Evolutionary conservation across 1,139 yeast species (phyloP).

Genomic region (Lodderomyces theae): DNA sequence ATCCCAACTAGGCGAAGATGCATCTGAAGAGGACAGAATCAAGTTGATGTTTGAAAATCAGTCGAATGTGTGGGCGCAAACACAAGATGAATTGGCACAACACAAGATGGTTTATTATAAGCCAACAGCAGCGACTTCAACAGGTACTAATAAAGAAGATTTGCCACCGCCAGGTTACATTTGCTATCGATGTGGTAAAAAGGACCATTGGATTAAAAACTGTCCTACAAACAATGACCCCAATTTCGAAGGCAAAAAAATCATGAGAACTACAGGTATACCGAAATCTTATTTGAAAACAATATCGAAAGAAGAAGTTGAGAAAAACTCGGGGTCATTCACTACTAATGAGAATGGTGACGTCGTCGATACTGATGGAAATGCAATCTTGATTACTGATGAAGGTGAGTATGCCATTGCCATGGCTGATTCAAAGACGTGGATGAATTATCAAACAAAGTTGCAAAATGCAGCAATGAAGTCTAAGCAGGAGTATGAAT

Average conservation of each 20-base stretch:
- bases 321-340: conserved; percentile 28
- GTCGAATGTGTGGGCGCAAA: conserved; percentile 89
- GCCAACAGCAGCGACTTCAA: conserved; percentile 28
- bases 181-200: conserved; percentile 94
- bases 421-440: conserved; percentile 87
- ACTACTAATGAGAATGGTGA: conserved; percentile 46
- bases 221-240: conserved; percentile 96
- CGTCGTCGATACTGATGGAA: conserved; percentile 60
- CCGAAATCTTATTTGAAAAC: conserved; percentile 91
- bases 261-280: conserved; percentile 94
- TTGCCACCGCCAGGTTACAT: conserved; percentile 95
- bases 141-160: conserved; percentile 40
- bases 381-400: conserved; percentile 80
- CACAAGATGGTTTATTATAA: conserved; percentile 63
- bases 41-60: conserved; percentile 91
- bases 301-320: conserved; percentile 49
- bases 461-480: conserved; percentile 53
- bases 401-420: conserved; percentile 96
- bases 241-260: conserved; percentile 86
- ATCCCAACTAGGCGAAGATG: conserved; percentile 29
- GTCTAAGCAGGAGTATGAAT: conserved; percentile 42
- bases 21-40: conserved; percentile 83
- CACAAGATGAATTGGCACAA: conserved; percentile 85
- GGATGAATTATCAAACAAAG: conserved; percentile 82
- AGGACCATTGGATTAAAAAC: conserved; percentile 94